These are phyloP conservation scores for Calonectria ilicicola DNA, from an alignment of 2,329 filamentous ascomycete species.

Conservation along the genomic window DNA sequence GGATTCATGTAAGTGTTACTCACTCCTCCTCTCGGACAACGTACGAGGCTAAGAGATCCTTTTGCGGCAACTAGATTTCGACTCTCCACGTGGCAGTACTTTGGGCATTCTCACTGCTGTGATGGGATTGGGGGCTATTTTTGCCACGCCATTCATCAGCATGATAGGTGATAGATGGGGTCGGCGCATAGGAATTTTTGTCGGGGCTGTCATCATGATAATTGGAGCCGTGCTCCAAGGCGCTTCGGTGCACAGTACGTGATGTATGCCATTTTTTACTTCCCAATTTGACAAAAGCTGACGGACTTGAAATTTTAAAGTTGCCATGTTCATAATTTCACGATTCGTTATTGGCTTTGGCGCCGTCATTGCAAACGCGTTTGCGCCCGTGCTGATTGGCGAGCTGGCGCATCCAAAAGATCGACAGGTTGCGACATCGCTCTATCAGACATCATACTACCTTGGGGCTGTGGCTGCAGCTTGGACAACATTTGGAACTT, in stretches of 20 bases:
- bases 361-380: constrained; percentile 63
- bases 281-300: neutral
- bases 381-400: constrained; percentile 63
- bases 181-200: constrained; percentile 42
- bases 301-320: neutral
- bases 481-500: constrained; percentile 56
- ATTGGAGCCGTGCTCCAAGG: constrained; percentile 47
- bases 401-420: constrained; percentile 66
- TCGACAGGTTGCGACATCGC: constrained; percentile 62
- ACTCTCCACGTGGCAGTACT: constrained; percentile 37
- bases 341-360: constrained; percentile 66
- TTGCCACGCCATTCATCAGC: constrained; percentile 42
- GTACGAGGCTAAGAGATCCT: neutral
- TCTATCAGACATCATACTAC: constrained; percentile 64
- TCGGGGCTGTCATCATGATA: constrained; percentile 48
- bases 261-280: neutral
- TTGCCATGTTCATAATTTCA: constrained; percentile 66
- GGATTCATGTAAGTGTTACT: constrained; percentile 25
- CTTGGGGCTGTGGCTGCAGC: constrained; percentile 57
- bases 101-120: constrained; percentile 48
- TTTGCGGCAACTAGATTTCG: constrained; percentile 30
- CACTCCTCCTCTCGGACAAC: neutral
- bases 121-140: constrained; percentile 59
- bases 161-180: constrained; percentile 44
- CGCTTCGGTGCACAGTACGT: constrained; percentile 46